Conservation (phyloP, 1,284 basidiomycete genomes). For the Fomitopsis pinicola region DNA sequence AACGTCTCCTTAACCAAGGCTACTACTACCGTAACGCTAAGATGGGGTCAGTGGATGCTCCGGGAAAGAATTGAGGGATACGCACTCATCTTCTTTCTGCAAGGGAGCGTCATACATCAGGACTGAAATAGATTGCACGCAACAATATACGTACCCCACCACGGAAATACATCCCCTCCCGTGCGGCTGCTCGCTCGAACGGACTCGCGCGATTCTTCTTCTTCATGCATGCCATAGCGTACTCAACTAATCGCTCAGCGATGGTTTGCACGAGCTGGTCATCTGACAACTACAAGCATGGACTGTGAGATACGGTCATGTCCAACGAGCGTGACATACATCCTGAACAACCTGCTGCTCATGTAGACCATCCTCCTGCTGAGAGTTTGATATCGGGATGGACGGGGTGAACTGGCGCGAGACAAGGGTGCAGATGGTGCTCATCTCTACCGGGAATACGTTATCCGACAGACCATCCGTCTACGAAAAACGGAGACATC, state of each 20-base stretch:
- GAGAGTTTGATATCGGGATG: not conserved
- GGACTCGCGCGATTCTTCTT: conserved; percentile 61
- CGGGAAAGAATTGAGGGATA: conserved; percentile 12
- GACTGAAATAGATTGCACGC: conserved; percentile 2
- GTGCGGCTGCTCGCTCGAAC: conserved; percentile 63
- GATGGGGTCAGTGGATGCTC: not conserved
- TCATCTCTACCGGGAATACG: conserved; percentile 70
- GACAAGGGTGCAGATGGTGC: conserved; percentile 62
- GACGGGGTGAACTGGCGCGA: conserved; percentile 34
- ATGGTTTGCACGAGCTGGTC: conserved; percentile 61
- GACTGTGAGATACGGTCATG: not conserved
- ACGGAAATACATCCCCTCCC: conserved; percentile 57
- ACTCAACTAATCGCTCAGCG: conserved; percentile 68
- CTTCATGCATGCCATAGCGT: conserved; percentile 65
- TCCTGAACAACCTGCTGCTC: not conserved
- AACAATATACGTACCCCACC: conserved; percentile 57
- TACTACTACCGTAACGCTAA: conserved; percentile 57
- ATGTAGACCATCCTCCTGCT: not conserved
- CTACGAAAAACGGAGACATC: conserved; percentile 30
- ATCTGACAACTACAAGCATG: conserved; percentile 29
- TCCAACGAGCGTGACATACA: not conserved
- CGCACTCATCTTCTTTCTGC: conserved; percentile 65
- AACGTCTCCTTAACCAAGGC: conserved; percentile 48
- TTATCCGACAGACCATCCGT: conserved; percentile 90
- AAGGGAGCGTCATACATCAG: conserved; percentile 13